phyloP scores from a whole-genome alignment of 352 stramenopile genomes.

The Globisporangium megalacanthum region DNA sequence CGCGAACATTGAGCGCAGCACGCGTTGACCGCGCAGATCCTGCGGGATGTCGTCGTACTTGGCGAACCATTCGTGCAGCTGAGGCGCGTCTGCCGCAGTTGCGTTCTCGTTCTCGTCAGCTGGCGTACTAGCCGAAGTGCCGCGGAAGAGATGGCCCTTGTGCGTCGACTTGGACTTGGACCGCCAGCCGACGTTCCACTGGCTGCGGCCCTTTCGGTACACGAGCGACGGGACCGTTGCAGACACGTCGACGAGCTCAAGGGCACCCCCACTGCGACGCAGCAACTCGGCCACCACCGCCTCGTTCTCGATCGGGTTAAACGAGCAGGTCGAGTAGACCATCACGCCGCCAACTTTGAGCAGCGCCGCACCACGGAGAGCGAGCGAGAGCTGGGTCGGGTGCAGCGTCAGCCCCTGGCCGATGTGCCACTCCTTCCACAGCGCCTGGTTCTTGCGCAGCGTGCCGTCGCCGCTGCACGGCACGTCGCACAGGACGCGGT shows the following conservation, averaged over 20 bases:
- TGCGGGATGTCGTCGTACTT: conserved; percentile 49
- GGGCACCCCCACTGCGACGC: conserved; percentile 68
- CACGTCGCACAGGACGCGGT: conserved; percentile 98
- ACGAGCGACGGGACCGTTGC: conserved; percentile 50
- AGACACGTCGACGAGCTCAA: conserved; percentile 90
- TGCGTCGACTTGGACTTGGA: conserved; percentile 84
- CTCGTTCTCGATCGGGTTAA: conserved; percentile 99
- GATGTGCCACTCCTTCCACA: conserved; percentile 95
- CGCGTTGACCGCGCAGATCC: conserved; percentile 58
- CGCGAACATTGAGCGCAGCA: conserved; percentile 85
- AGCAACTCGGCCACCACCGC: conserved; percentile 96
- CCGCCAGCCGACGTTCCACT: conserved; percentile 78
- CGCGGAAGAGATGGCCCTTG: conserved; percentile 73
- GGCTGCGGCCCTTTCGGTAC: conserved; percentile 39
- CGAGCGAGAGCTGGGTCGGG: conserved; percentile 91
- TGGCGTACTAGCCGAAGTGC: not conserved
- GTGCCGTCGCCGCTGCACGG: conserved; percentile 98
- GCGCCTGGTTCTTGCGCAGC: conserved; percentile 94
- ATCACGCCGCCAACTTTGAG: conserved; percentile 89
- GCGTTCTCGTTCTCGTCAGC: conserved; percentile 9
- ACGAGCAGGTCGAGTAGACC: conserved; percentile 96
- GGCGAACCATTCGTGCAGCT: conserved; percentile 76
- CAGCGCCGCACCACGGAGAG: conserved; percentile 85
- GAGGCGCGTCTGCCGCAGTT: not conserved
- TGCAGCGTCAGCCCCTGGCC: conserved; percentile 90